Base-by-base conservation (phyloP, 371 early-diverging fungal genomes). In the Syncephalastrum monosporum region DNA sequence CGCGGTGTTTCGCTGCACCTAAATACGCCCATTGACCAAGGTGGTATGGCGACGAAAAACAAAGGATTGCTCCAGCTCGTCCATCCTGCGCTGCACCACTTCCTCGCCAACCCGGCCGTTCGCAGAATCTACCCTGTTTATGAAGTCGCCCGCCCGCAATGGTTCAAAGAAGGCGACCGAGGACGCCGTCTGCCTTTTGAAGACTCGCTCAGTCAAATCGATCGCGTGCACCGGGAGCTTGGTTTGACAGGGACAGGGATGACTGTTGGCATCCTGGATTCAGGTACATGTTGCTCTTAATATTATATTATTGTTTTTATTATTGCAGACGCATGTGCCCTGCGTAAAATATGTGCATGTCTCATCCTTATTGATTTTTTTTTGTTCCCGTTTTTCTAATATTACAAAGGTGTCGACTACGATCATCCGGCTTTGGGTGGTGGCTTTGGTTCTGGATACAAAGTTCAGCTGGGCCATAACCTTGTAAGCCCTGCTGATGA, bases 371-470 rank as follows among this genome's bases (percentile, higher is more conserved):
- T 16, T 33, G 38, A 8, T 33, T 33, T 33, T 12, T 14, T 19
- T 15, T 46, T 45, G 45, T 19, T 24, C 42, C 21, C 21, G 21
- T 16, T 38, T 12, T 33, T 33, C 8, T 10, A 33, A 21, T 21
- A 21, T 21, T 33, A 12, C 12, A n/a, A 56, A 49, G 82, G 89
- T 8, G 63, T 82, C 17, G 77, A 82, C 45, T 82, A 74, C 61
- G 62, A 61, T 47, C 89, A 89, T 50, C 85, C 86, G 4, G 86
- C 85, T 1, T 59, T 89, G 17, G 86, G 85, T 15, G 83, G 83
- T 5, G 74, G 86, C 45, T 83, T 84, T 52, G 88, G 88, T 1
- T 57, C 60, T 13, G 76, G 77, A 5, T 80, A 60, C 71, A 82
- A 77, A 57, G 72, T 85, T 47, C 68, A 57, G 14, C 27, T 58